Conservation (phyloP, 2,329 filamentous ascomycete genomes). For the Rhexocercosporidium sp. region DNA sequence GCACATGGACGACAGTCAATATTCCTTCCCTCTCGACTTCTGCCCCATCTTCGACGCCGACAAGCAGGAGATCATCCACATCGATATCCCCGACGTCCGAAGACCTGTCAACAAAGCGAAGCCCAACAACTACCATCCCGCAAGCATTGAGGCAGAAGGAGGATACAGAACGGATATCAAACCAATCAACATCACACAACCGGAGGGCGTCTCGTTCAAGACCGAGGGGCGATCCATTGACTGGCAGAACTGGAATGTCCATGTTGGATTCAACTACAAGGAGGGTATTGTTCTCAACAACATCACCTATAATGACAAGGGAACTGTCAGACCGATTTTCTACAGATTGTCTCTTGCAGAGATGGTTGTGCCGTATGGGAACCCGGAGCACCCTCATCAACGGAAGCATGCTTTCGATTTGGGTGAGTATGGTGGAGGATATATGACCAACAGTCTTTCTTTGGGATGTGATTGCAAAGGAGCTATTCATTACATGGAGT, state of each 20-base stretch:
- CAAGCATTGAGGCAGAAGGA: constrained; percentile 72
- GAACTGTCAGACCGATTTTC: constrained; percentile 77
- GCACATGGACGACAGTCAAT: constrained; percentile 84
- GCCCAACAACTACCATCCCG: constrained; percentile 81
- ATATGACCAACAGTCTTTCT: constrained; percentile 80
- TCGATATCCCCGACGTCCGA: constrained; percentile 74
- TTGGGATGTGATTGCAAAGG: constrained; percentile 88
- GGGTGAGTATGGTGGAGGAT: constrained; percentile 80
- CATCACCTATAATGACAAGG: constrained; percentile 87
- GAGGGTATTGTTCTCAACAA: constrained; percentile 91
- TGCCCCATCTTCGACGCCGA: constrained; percentile 89
- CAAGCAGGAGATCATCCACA: constrained; percentile 65
- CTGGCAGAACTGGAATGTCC: constrained; percentile 95
- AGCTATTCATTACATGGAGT: constrained; percentile 86
- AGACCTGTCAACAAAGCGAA: constrained; percentile 74
- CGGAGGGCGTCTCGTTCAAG: constrained; percentile 86
- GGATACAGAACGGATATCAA: constrained; percentile 83
- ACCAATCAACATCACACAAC: constrained; percentile 86
- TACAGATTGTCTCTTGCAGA: constrained; percentile 88
- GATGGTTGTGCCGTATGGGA: constrained; percentile 92
- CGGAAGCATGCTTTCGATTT: constrained; percentile 83
- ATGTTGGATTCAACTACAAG: constrained; percentile 93
- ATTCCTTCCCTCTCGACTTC: constrained; percentile 90
- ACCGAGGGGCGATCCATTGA: constrained; percentile 75
- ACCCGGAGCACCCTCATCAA: constrained; percentile 80